These are phyloP conservation scores for Citrus australasica DNA, from an alignment of 345 rosid genomes.

Conservation along the genomic window DNA sequence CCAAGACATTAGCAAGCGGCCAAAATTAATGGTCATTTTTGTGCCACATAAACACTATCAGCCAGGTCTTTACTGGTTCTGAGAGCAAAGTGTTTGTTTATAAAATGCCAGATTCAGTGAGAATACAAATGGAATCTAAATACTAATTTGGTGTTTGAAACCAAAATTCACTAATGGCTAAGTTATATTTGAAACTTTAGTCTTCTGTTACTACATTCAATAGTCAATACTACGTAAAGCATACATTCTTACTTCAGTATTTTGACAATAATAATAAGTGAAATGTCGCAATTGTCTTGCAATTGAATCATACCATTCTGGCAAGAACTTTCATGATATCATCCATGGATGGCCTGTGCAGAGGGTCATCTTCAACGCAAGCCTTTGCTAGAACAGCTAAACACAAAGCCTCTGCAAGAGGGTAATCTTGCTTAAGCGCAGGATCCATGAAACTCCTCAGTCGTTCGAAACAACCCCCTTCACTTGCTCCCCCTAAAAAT, in stretches of 20 bases:
- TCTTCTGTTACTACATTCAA: neutral
- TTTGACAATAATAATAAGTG: neutral
- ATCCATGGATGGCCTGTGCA: slow-evolving; percentile 50
- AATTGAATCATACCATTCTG: slow-evolving; percentile 31
- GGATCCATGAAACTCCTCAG: slow-evolving; percentile 57
- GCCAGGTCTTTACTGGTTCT: neutral
- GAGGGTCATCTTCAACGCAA: slow-evolving; percentile 54
- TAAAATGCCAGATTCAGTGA: neutral
- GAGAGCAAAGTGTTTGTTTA: neutral
- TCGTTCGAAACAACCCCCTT: slow-evolving; percentile 55
- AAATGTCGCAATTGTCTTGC: neutral
- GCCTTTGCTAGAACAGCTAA: slow-evolving; percentile 58
- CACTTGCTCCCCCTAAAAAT: slow-evolving; percentile 39
- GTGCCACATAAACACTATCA: neutral
- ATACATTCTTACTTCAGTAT: neutral
- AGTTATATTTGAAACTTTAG: neutral
- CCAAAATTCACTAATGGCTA: too few relatives aligned
- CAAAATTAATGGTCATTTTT: too few relatives aligned
- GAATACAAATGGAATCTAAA: neutral
- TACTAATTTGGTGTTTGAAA: too few relatives aligned
- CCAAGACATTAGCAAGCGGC: too few relatives aligned
- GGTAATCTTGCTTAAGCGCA: slow-evolving; percentile 37
- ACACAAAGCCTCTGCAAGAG: slow-evolving; percentile 52
- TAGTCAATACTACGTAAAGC: neutral
- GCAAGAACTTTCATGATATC: slow-evolving; percentile 54